Conservation (phyloP, 2,329 filamentous ascomycete genomes). For the Pyrenochaeta sp. region DNA sequence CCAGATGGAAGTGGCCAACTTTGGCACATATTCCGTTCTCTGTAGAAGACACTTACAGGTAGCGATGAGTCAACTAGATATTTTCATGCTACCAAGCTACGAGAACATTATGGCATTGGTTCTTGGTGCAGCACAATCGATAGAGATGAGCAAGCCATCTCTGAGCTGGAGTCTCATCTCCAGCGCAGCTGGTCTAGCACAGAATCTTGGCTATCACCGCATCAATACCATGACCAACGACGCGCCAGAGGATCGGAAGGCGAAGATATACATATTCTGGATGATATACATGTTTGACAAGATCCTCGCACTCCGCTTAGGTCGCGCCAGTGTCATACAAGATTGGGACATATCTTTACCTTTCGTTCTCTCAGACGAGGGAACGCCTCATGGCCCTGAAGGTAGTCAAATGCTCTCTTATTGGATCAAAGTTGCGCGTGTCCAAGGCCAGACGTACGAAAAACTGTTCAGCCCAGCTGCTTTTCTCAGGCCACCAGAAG, state of each 20-base stretch:
- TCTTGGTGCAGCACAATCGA: constrained; percentile 40
- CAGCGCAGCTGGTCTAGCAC: constrained; percentile 41
- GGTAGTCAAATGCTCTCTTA: constrained; percentile 37
- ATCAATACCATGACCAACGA: constrained; percentile 47
- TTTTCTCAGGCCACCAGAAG: constrained; percentile 34
- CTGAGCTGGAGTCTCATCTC: constrained; percentile 45
- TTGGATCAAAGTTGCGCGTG: constrained; percentile 45
- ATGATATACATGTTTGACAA: constrained; percentile 52
- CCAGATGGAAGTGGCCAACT: constrained; percentile 17
- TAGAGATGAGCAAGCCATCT: constrained; percentile 48
- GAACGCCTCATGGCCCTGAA: constrained; percentile 9
- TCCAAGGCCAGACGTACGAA: constrained; percentile 49
- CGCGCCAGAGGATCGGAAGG: constrained; percentile 31
- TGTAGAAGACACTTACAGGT: constrained; percentile 56
- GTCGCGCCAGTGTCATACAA: constrained; percentile 48
- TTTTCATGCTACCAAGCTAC: constrained; percentile 43
- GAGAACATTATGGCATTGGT: constrained; percentile 49
- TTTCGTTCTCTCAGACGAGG: constrained; percentile 17
- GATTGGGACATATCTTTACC: constrained; percentile 50
- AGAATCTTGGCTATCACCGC: constrained; percentile 48
- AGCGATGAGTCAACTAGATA: constrained; percentile 42
- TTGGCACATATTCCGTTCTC: constrained; percentile 13
- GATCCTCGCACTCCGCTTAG: constrained; percentile 48
- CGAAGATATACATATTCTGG: constrained; percentile 48
- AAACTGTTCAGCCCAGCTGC: constrained; percentile 49